Evolutionary conservation across 202 grass and related monocot species (phyloP), one percentile per base, ranked within the genome.

Genomic region (Sporobolus alterniflorus): DNA sequence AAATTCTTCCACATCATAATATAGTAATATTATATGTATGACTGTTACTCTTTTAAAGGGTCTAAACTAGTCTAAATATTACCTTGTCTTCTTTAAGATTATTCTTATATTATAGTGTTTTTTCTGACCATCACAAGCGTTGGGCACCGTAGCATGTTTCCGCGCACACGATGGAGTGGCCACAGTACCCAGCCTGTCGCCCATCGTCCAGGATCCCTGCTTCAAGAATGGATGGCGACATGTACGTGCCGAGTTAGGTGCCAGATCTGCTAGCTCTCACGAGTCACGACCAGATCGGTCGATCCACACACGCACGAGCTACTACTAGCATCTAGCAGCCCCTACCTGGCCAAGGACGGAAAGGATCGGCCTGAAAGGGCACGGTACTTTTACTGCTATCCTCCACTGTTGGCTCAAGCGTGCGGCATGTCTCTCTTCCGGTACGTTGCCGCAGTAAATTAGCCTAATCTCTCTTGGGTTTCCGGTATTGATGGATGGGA

Each of bases 201-300:
- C 48, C 42, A 64, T n/a, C 43, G 41, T 31, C 79, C 31, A 52
- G 75, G 46, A 65, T 73, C 76, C 46, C 15, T 89, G 82, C 82
- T 75, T 70, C 87, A 85, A 0, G 52, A 76, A 46, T 36, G 64
- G 87, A 46, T 36, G 64, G 87, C 76, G 87, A 84, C 75, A 88
- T 74, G 75, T 39, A 39, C 63, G 63, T 66, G 18, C 20, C 74
- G 36, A 67, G 67, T 60, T 32, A 73, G 68, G 68, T 62, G 51
- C 32, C 86, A 67, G 80, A 78, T 88, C 80, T 75, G 81, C 57
- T 13, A n/a, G n/a, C n/a, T n/a, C n/a, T 28, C 1, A 2, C 30
- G 5, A 24, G 32, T 7, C 20, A 7, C 48, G 22, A 17, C 62
- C 20, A 39, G 51, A 54, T 9, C 20, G 46, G 21, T 42, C 33